Conservation (phyloP, 2,329 filamentous ascomycete genomes). For the Apiospora sp. region DNA sequence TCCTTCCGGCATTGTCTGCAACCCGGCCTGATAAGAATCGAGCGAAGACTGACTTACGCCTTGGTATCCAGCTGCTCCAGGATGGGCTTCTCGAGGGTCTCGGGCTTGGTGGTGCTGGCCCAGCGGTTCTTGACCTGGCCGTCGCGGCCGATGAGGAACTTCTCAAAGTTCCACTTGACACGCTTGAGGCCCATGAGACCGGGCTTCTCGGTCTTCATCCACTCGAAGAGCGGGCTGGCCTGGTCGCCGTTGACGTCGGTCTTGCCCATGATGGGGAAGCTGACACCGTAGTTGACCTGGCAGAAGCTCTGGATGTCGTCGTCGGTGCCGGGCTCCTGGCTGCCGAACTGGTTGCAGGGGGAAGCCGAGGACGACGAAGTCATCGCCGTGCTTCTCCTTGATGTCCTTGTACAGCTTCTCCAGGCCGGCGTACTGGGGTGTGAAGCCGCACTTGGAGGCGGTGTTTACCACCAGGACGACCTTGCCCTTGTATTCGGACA, state of each 20-base stretch:
- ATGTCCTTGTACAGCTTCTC: conserved; percentile 88
- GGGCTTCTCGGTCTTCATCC: conserved; percentile 75
- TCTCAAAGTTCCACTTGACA: conserved; percentile 99
- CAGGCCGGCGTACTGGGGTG: conserved; percentile 89
- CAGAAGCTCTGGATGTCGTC: conserved; percentile 87
- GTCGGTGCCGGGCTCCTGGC: conserved; percentile 85
- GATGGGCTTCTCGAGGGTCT: conserved; percentile 77
- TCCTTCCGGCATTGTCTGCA: neutral
- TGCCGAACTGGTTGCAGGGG: conserved; percentile 98
- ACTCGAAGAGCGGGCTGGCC: conserved; percentile 82
- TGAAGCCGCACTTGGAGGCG: conserved; percentile 98
- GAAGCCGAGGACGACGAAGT: conserved; percentile 92
- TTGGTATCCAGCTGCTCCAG: conserved; percentile 74
- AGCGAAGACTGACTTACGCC: conserved; percentile 41
- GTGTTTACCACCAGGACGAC: conserved; percentile 97
- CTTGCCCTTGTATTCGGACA: conserved; percentile 83
- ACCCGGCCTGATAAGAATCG: neutral
- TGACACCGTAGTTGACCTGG: conserved; percentile 92
- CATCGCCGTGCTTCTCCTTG: conserved; percentile 71
- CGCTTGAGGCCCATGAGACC: conserved; percentile 88
- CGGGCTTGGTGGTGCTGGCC: conserved; percentile 89
- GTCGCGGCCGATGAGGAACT: conserved; percentile 89
- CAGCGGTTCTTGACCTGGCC: conserved; percentile 86
- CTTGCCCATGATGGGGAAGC: conserved; percentile 91
- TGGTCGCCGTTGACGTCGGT: conserved; percentile 90